Evolutionary conservation across 1,284 basidiomycete species (phyloP).

Genomic region (Volvariella surrecta): DNA sequence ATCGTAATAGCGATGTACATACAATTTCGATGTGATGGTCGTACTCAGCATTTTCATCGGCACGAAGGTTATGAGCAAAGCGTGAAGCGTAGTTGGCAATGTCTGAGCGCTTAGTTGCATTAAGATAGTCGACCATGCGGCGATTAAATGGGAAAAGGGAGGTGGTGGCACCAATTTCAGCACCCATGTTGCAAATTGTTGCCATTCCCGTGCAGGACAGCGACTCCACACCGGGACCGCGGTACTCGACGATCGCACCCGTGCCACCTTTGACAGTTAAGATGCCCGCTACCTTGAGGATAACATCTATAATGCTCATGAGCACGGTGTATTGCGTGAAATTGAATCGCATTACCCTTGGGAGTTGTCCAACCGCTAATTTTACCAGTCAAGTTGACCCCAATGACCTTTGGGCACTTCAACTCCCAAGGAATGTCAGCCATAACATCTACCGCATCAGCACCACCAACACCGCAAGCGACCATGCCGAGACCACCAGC

Average conservation of each 20-base stretch:
- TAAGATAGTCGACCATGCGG: slow-evolving; percentile 90
- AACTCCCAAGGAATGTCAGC: slow-evolving; percentile 97
- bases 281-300: slow-evolving; percentile 95
- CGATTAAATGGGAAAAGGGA: slow-evolving; percentile 98
- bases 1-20: slow-evolving; percentile 17
- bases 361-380: slow-evolving; percentile 96
- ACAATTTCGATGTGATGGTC: slow-evolving; percentile 93
- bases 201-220: slow-evolving; percentile 99
- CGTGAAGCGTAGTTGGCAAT: slow-evolving; percentile 88
- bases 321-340: slow-evolving; percentile 5
- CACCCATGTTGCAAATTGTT: slow-evolving; percentile 99
- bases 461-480: slow-evolving; percentile 98
- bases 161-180: slow-evolving; percentile 98
- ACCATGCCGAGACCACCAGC: slow-evolving; percentile 99
- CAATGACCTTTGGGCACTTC: slow-evolving; percentile 98
- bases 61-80: slow-evolving; percentile 89
- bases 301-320: slow-evolving; percentile 59
- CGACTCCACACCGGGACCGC: slow-evolving; percentile 89
- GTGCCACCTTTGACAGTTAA: slow-evolving; percentile 98
- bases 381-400: slow-evolving; percentile 94
- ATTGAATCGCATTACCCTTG: slow-evolving; percentile 55
- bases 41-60: slow-evolving; percentile 89
- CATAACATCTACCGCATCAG: slow-evolving; percentile 99
- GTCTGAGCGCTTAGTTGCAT: slow-evolving; percentile 85
- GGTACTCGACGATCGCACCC: slow-evolving; percentile 95